Evolutionary conservation across 2,329 filamentous ascomycete species (phyloP).

Genomic region (Niveomyces coronatus): DNA sequence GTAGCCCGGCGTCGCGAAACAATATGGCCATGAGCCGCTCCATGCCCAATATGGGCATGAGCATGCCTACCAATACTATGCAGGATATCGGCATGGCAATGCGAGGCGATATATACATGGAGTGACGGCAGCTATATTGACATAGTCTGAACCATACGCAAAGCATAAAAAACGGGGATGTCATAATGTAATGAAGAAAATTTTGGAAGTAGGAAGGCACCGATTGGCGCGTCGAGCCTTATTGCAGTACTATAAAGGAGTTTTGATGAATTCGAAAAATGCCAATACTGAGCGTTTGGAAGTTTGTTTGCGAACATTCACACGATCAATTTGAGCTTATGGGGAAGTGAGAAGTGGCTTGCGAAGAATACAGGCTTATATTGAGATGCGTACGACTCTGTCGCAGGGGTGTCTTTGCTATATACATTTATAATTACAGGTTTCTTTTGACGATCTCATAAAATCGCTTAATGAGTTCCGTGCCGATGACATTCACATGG

Average conservation of each 20-base stretch:
- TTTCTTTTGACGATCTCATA: conserved; percentile 7
- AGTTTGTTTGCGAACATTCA: too few species aligned
- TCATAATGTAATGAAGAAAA: background rate
- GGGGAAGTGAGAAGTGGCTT: too few species aligned
- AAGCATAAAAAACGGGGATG: too few species aligned
- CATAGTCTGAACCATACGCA: too few species aligned
- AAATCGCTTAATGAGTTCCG: background rate
- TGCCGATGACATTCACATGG: background rate
- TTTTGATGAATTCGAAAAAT: too few species aligned
- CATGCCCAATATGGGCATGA: conserved; percentile 36
- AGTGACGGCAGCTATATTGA: too few species aligned
- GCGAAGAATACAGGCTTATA: conserved; percentile 10
- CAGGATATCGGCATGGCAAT: conserved; percentile 37
- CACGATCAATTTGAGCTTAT: too few species aligned
- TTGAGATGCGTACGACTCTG: conserved; percentile 6
- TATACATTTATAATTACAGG: background rate
- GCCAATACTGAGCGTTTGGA: too few species aligned
- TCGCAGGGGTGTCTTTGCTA: background rate
- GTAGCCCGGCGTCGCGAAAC: conserved; percentile 24
- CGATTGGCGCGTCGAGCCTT: background rate
- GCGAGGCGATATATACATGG: conserved; percentile 43
- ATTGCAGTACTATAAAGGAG: too few species aligned
- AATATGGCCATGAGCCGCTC: conserved; percentile 32
- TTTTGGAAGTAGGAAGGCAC: too few species aligned
- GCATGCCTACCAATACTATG: conserved; percentile 29